phyloP scores from a whole-genome alignment of 192 early-diverging fungal genomes.

The Rhizoclosmatium sp. region DNA sequence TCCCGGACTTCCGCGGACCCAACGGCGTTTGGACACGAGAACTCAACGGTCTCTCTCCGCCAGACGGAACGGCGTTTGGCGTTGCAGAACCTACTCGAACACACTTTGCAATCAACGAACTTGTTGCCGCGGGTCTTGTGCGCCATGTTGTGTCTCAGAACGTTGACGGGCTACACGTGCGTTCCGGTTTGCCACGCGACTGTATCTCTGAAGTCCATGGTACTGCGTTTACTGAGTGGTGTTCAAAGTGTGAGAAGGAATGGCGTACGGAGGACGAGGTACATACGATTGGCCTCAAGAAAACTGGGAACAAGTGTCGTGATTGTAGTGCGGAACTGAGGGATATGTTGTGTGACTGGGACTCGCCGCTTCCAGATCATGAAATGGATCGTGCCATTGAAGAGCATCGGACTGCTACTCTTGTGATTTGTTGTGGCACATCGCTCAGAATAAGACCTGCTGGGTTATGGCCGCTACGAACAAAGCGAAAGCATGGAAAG shows the following conservation, averaged over 20 bases:
- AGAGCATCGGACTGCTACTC: constrained; percentile 13
- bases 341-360: constrained; percentile 28
- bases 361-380: constrained; percentile 4
- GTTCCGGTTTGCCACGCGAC: neutral
- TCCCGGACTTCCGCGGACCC: constrained; percentile 30
- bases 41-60: neutral
- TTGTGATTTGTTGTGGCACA: constrained; percentile 11
- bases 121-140: neutral
- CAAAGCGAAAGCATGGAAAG: neutral
- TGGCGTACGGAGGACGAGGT: neutral
- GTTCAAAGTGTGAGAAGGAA: constrained; percentile 6
- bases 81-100: neutral
- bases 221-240: constrained; percentile 19
- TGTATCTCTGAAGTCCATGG: constrained; percentile 25
- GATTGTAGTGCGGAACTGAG: neutral
- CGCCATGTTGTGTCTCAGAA: constrained; percentile 24
- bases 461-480: neutral
- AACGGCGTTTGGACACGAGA: constrained; percentile 30
- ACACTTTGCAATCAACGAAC: constrained; percentile 4
- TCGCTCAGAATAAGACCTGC: constrained; percentile 17
- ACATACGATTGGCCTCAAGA: constrained; percentile 15
- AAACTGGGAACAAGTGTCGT: neutral
- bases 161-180: constrained; percentile 18
- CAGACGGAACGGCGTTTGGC: neutral
- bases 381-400: constrained; percentile 16